Evolutionary conservation across 176 grass and related monocot genomes (phyloP), one percentile per base, ranked within the genome.

Genomic region (Eleusine indica): DNA sequence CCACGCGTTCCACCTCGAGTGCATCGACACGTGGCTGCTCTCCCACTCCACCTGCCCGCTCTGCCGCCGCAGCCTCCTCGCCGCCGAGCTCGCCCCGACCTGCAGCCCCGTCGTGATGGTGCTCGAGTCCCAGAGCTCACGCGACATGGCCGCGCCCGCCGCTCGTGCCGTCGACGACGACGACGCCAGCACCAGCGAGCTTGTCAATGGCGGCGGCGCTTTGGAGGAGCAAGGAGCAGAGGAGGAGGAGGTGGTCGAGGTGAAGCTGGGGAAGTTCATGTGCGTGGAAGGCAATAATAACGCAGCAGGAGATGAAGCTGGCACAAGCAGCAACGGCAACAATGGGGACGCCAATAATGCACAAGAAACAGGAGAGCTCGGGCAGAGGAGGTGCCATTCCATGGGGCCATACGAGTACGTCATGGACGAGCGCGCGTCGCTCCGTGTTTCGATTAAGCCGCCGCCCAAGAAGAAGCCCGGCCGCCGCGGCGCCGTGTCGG

Each of bases 381-480:
- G 90, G 28, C 86, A 79, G 12, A 88, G 92, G 66, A 89, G 95
- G 88, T 97, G 95, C 83, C 94, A 93, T 54, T 97, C 95, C 47
- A 97, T 97, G 95, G 95, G 95, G 1, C 88, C 95, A 21, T 93
- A 97, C 71, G 95, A 94, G 88, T 97, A 97, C 88, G 88, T 97
- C 41, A 89, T 97, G 92, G 90, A 97, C 49, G 88, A 94, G 52
- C 75, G 49, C 9, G 75, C 90, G 0, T 73, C 84, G n/a, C 92
- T 97, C 48, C 65, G 80, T 40, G 95, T 97, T 14, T 74, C 92
- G 32, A 92, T 99, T 71, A 92, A 92, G 83, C 89, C 93, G 62
- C 89, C 93, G 62, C 83, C 93, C 4, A 96, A 89, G 83, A 99
- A 92, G 84, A 91, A 87, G 70, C 76, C 89, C 1, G 79, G 77